These are phyloP conservation scores for Taphrina betulina DNA, from an alignment of 1,139 yeast species.

Conservation along the genomic window DNA sequence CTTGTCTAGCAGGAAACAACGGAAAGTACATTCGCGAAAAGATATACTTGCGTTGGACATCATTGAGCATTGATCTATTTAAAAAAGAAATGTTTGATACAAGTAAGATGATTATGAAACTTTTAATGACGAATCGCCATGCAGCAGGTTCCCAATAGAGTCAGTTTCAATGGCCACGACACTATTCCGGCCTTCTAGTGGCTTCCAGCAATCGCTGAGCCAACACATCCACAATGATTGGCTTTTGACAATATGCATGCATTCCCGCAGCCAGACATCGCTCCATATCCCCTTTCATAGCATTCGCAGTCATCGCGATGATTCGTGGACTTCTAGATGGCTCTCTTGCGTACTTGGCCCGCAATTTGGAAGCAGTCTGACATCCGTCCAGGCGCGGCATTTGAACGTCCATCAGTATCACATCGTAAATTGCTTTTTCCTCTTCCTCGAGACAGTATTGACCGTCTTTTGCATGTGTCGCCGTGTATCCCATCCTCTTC, in stretches of 20 bases:
- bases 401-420: slow-evolving; percentile 93
- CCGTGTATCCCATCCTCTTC: slow-evolving; percentile 23
- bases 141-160: no score
- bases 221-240: slow-evolving; percentile 43
- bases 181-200: slow-evolving; percentile 7
- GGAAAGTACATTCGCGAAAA: no score
- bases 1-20: neutral
- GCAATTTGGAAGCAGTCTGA: slow-evolving; percentile 57
- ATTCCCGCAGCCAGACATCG: slow-evolving; percentile 84
- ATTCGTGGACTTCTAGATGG: slow-evolving; percentile 44
- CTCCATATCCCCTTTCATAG: slow-evolving; percentile 83
- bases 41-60: no score
- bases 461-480: slow-evolving; percentile 52
- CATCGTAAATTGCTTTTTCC: slow-evolving; percentile 62
- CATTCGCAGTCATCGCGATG: slow-evolving; percentile 91
- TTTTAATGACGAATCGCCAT: no score
- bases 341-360: slow-evolving; percentile 40
- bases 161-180: no score
- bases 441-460: slow-evolving; percentile 78
- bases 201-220: slow-evolving; percentile 24
- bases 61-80: no score
- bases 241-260: slow-evolving; percentile 87
- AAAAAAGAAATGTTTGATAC: no score
- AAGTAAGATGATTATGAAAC: no score
- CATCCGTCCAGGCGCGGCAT: slow-evolving; percentile 94